phyloP scores from a whole-genome alignment of 352 stramenopile species.

The Phytophthora litchii region DNA sequence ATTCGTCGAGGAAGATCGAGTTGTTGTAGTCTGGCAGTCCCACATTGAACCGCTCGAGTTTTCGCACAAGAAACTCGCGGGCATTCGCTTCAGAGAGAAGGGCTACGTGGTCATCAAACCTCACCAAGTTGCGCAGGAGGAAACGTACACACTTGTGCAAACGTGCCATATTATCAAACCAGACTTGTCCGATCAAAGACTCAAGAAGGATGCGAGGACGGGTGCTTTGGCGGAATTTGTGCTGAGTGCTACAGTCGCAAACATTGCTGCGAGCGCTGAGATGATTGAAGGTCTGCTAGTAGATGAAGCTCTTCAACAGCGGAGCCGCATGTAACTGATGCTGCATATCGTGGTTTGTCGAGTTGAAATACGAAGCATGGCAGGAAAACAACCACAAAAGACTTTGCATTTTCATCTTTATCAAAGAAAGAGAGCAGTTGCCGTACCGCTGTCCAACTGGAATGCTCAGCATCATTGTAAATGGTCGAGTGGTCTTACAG shows the following conservation, averaged over 20 bases:
- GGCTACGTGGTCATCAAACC: slow-evolving; percentile 67
- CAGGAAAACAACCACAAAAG: too few relatives aligned
- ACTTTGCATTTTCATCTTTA: too few relatives aligned
- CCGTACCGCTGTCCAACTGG: too few relatives aligned
- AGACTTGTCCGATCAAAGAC: slow-evolving; percentile 42
- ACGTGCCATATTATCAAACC: slow-evolving; percentile 59
- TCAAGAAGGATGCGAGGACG: slow-evolving; percentile 34
- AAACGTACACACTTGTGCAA: slow-evolving; percentile 47
- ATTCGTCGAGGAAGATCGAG: slow-evolving; percentile 53
- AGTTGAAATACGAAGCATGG: too few relatives aligned
- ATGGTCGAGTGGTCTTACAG: slow-evolving; percentile 31
- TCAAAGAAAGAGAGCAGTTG: too few relatives aligned
- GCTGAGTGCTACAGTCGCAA: slow-evolving; percentile 38
- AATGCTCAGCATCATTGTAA: too few relatives aligned
- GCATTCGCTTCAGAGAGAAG: slow-evolving; percentile 50
- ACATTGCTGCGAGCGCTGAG: slow-evolving; percentile 44
- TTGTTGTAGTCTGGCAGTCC: slow-evolving; percentile 65
- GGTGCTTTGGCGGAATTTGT: slow-evolving; percentile 52
- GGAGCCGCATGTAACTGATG: slow-evolving; percentile 9
- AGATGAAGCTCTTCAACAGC: slow-evolving; percentile 28
- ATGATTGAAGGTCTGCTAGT: slow-evolving; percentile 58
- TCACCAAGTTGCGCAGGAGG: slow-evolving; percentile 24
- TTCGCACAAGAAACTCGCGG: slow-evolving; percentile 42
- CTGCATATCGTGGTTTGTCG: neutral
- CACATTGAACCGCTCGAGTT: slow-evolving; percentile 70